Evolutionary conservation across 2,329 filamentous ascomycete species (phyloP), one percentile per base, ranked within the genome.

Genomic region (Ophiostoma sp.): DNA sequence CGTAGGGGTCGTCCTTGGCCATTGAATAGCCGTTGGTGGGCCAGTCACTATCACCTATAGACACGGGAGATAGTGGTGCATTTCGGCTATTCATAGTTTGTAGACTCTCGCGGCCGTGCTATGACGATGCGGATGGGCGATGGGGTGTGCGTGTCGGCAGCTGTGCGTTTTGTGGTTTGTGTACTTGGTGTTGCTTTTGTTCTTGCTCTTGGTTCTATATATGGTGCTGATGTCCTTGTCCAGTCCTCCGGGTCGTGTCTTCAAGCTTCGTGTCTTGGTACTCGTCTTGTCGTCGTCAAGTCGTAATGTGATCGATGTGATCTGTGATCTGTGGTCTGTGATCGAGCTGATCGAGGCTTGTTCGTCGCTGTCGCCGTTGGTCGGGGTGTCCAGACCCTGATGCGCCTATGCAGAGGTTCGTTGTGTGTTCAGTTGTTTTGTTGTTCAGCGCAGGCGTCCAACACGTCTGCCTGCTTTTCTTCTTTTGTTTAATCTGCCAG

Each of bases 11-110:
- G 77, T 85, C 81, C 76, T 81, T 82, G 75, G 83, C 80, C 75
- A 78, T 76, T 71, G 80, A 71, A n/a, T 70, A 80, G 72, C 92
- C 91, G 76, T 83, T 85, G 65, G 89, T 85, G 65, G 90, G 90
- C 89, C 90, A 95, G 77, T 95, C 92, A 82, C 88, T 93, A 77
- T 89, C 91, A 78, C 89, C 89, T 83, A 91, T 81, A 80, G 91
- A 95, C 78, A 92, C 85, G 76, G 92, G 91, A 76, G 92, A 93
- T 78, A 93, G 83, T 76, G 89, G 89, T 80, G 87, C 88, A 85
- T 90, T 88, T 80, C 85, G 86, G 77, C 83, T 85, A 82, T 87
- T 91, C 89, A 91, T 91, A 81, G 78, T 85, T 74, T 72, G 68
- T 41, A 18, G 70, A 60, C 12, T 47, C 42, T 58, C 38, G 66